Evolutionary conservation across 139 green algal genomes (phyloP).

Genomic region (Chlorella ohadii): DNA sequence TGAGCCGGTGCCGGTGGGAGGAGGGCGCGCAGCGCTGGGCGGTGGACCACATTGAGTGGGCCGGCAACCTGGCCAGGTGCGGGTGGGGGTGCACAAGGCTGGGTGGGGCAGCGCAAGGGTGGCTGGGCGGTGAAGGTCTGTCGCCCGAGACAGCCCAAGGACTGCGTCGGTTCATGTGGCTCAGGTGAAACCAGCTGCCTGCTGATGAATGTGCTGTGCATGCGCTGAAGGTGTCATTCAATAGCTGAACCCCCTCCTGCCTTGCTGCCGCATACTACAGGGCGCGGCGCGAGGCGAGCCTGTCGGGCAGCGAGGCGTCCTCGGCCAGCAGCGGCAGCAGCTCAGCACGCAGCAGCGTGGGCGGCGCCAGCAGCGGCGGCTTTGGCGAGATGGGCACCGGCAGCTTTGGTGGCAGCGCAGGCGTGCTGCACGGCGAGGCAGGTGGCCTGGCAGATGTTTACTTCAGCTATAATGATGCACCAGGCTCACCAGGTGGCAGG

Average conservation of each 20-base stretch:
- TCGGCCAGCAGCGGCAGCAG: background rate
- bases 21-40: slow-evolving; percentile 12
- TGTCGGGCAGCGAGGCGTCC: slow-evolving; percentile 20
- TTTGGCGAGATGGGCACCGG: background rate
- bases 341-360: background rate
- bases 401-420: background rate
- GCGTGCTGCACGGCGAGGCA: slow-evolving; percentile 10
- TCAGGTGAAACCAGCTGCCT: too few species aligned
- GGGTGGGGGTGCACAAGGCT: too few species aligned
- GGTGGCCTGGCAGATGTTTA: slow-evolving; percentile 13
- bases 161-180: too few species aligned
- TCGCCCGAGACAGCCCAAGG: too few species aligned
- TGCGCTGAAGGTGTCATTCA: too few species aligned
- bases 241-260: too few species aligned
- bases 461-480: background rate
- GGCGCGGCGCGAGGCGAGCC: slow-evolving; percentile 12
- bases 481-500: background rate
- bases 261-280: background rate
- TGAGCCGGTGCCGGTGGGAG: slow-evolving; percentile 34
- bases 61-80: slow-evolving; percentile 33
- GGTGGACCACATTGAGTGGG: slow-evolving; percentile 35
- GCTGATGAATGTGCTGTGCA: too few species aligned
- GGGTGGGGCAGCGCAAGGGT: background rate
- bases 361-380: background rate
- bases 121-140: too few species aligned